These are phyloP conservation scores for Fusarium sp. DNA, from an alignment of 2,329 filamentous ascomycete genomes.

Conservation along the genomic window DNA sequence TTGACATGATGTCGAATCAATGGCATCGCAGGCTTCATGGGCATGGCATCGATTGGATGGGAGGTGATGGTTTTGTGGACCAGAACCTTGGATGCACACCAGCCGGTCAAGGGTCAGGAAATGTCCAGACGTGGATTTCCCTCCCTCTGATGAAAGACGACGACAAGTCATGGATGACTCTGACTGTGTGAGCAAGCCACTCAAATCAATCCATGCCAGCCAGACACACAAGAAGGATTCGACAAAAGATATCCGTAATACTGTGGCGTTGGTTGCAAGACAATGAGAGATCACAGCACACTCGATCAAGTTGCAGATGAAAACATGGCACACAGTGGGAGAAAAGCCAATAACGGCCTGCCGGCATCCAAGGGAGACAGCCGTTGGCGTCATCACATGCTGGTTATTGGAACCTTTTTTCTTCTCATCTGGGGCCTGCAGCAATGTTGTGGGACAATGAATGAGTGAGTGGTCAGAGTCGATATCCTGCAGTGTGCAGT, in stretches of 20 bases:
- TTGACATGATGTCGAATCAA: slow-evolving; percentile 36
- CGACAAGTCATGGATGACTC: background rate
- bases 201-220: background rate
- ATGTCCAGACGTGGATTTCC: background rate
- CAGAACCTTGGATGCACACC: slow-evolving; percentile 4
- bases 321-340: background rate
- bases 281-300: background rate
- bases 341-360: background rate
- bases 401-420: background rate
- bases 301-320: background rate
- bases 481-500: background rate
- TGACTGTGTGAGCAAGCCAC: background rate
- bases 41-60: slow-evolving; percentile 25
- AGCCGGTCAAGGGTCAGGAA: background rate
- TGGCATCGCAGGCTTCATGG: slow-evolving; percentile 2
- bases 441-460: background rate
- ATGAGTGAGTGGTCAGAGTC: background rate
- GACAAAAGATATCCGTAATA: background rate
- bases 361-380: background rate
- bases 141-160: slow-evolving; percentile 3
- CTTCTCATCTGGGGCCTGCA: background rate
- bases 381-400: slow-evolving; percentile 4
- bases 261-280: slow-evolving; percentile 2
- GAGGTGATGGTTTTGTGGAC: slow-evolving; percentile 20
- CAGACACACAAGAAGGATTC: background rate